These are phyloP conservation scores for Mariannaea elegans DNA, from an alignment of 2,329 filamentous ascomycete genomes.

Conservation along the genomic window DNA sequence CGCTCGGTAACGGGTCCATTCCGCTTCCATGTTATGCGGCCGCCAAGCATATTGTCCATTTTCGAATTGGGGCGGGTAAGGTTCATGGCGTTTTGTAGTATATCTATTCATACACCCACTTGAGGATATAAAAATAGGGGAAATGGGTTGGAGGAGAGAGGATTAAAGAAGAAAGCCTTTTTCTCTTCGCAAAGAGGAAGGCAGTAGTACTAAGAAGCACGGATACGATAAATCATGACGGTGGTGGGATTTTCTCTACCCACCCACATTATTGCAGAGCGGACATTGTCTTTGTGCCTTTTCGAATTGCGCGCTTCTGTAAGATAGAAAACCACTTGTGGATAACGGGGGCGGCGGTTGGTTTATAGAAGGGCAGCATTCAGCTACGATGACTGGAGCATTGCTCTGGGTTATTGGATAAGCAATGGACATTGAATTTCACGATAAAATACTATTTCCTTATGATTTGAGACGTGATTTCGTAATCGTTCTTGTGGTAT, in stretches of 20 bases:
- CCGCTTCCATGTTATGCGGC: conserved; percentile 13
- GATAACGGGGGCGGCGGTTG: conserved; percentile 2
- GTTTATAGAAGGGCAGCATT: conserved; percentile 16
- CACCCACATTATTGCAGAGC: neutral
- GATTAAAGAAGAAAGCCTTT: neutral
- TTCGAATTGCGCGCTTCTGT: conserved; percentile 8
- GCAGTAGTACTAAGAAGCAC: neutral
- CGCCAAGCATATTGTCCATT: conserved; percentile 25
- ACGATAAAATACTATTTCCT: neutral
- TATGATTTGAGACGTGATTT: neutral
- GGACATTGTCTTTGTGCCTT: neutral
- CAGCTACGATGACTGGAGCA: conserved; percentile 3
- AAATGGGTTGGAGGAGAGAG: neutral
- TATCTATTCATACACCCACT: conserved; percentile 17
- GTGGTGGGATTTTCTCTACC: conserved; percentile 1
- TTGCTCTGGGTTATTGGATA: neutral
- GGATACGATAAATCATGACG: conserved; percentile 11
- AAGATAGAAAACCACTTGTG: conserved; percentile 10
- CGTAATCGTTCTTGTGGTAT: neutral
- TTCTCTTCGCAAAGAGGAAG: neutral
- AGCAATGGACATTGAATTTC: neutral
- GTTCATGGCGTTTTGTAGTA: conserved; percentile 40
- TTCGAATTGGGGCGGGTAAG: conserved; percentile 33
- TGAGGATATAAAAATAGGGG: conserved; percentile 10
- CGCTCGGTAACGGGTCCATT: conserved; percentile 3